Base-by-base conservation (phyloP, 768 basidiomycete genomes). In the Auriscalpium vulgare region DNA sequence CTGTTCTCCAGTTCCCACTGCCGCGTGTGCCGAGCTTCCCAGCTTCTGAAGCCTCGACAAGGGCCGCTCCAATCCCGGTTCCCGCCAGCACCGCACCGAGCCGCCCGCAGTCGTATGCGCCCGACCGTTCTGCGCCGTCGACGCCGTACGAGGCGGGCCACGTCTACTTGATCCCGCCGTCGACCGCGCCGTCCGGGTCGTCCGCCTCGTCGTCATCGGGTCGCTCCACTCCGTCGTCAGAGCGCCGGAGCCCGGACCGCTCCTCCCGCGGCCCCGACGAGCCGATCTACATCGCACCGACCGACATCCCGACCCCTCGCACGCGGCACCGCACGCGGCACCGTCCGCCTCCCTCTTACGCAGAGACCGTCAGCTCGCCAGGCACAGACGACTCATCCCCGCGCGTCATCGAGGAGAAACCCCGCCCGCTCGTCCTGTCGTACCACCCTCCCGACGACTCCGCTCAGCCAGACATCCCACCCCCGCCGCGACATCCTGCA, bases 61-160 rank as follows among this genome's bases (percentile, higher is more conserved):
- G 29, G 29, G 4, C 29, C 29, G 29, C 29, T 43, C 17, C 40
- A 13, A 43, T 43, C 14, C 40, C 40, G 13, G 40, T 43, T 8
- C 19, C 56, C 14, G 11, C 37, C 37, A 34, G 44, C 21, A 40
- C 50, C 38, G 37, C 46, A 37, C 10, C 56, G 29, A 19, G 23
- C 47, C 56, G 52, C 21, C 51, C 37, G 10, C 50, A 46, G 14
- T 60, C 59, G 44, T 48, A 60, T 47, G 52, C 40, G n/a, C n/a
- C 17, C 40, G 45, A 51, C 44, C 2, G 16, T 10, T 34, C 37
- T 21, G 19, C 13, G n/a, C 37, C 17, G 14, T 36, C 50, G 47
- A 35, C 54, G 35, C 36, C 17, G 29, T 5, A 29, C 29, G 29
- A 29, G 5, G 23, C 56, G 37, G 51, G 47, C 9, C 13, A 38